Evolutionary conservation across 2,329 filamentous ascomycete genomes (phyloP).

Genomic region (Phaeophleospora eucalypticola): DNA sequence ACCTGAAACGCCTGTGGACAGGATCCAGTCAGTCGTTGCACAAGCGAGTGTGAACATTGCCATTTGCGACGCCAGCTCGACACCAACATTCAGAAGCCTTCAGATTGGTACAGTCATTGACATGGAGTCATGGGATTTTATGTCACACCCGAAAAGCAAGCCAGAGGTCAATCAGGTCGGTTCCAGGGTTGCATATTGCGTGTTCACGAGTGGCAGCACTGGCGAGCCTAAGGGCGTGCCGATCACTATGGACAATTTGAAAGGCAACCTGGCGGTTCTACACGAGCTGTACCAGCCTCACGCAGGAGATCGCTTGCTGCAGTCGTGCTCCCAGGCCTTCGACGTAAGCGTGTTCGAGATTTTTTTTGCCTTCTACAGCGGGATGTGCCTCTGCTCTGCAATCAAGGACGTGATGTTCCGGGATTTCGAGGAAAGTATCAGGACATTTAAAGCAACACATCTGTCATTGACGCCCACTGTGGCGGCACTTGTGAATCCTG

Average conservation of each 20-base stretch:
- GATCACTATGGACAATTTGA: slow-evolving; percentile 70
- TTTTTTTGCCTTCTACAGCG: slow-evolving; percentile 75
- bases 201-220: slow-evolving; percentile 82
- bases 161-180: slow-evolving; percentile 36
- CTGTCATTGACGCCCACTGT: slow-evolving; percentile 83
- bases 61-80: slow-evolving; percentile 35
- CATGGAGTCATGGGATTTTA: slow-evolving; percentile 30
- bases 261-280: slow-evolving; percentile 69
- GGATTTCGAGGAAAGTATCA: slow-evolving; percentile 66
- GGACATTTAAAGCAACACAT: slow-evolving; percentile 64
- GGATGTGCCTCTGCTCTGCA: slow-evolving; percentile 73
- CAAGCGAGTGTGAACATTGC: slow-evolving; percentile 54
- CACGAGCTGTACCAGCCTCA: slow-evolving; percentile 60
- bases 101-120: slow-evolving; percentile 21
- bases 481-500: slow-evolving; percentile 66
- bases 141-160: slow-evolving; percentile 33
- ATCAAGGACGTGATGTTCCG: slow-evolving; percentile 69
- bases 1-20: slow-evolving; percentile 62
- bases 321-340: slow-evolving; percentile 80
- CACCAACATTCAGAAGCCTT: slow-evolving; percentile 13
- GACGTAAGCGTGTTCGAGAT: slow-evolving; percentile 88
- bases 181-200: slow-evolving; percentile 62
- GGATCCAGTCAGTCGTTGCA: slow-evolving; percentile 58
- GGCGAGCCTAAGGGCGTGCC: slow-evolving; percentile 76
- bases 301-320: slow-evolving; percentile 60